phyloP scores from a whole-genome alignment of 78 protist genomes.

The Planoprotostelium fungivorum region DNA sequence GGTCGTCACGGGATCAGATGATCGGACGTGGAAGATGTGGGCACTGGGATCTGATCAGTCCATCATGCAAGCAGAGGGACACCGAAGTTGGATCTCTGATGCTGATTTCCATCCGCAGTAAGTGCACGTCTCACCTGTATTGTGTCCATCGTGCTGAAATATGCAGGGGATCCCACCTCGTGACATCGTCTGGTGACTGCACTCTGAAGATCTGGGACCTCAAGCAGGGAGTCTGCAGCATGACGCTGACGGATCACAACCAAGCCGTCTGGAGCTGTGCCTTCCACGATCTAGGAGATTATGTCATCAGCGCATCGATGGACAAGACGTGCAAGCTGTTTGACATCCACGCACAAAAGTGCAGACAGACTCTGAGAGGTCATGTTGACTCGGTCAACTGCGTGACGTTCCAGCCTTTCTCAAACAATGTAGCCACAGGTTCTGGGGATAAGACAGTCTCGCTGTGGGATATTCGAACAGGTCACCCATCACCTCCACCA shows the following conservation, averaged over 20 bases:
- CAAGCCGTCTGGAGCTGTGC: conserved; percentile 73
- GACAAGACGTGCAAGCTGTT: conserved; percentile 82
- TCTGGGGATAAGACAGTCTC: conserved; percentile 85
- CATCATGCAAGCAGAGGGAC: conserved; percentile 75
- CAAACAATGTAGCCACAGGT: conserved; percentile 70
- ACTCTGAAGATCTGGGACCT: conserved; percentile 85
- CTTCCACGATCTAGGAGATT: conserved; percentile 79
- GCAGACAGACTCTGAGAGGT: conserved; percentile 73
- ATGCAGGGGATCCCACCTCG: conserved; percentile 44
- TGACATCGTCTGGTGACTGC: conserved; percentile 77
- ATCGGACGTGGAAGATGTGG: conserved; percentile 80
- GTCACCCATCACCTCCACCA: conserved; percentile 7
- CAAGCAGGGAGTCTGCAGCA: conserved; percentile 6
- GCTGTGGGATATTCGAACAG: conserved; percentile 83
- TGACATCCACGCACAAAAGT: conserved; percentile 27
- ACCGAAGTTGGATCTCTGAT: conserved; percentile 73
- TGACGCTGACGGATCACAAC: conserved; percentile 73
- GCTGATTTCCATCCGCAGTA: conserved; percentile 31
- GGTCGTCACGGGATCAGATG: conserved; percentile 78
- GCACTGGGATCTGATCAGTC: conserved; percentile 62
- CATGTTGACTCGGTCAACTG: conserved; percentile 85
- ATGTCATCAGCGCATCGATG: conserved; percentile 54
- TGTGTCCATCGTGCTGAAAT: background rate
- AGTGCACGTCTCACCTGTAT: background rate
- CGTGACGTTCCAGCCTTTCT: conserved; percentile 65